Conservation (phyloP, 2,329 filamentous ascomycete genomes). For the Rasamsonia emersonii region DNA sequence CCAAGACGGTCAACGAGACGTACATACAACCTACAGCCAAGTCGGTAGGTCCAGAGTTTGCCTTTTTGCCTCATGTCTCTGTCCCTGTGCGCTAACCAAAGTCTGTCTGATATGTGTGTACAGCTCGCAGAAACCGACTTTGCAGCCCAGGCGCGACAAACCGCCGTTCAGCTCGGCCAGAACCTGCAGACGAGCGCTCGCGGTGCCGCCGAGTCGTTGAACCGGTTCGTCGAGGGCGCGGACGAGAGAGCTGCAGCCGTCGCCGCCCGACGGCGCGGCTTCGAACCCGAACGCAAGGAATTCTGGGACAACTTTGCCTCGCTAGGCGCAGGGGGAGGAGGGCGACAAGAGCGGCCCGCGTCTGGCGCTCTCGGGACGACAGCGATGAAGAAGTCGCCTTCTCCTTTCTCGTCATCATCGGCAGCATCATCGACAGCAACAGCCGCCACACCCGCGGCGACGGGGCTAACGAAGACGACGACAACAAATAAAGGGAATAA, state of each 20-base stretch:
- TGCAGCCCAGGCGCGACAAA: conserved; percentile 59
- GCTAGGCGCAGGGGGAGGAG: conserved; percentile 14
- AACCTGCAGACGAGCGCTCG: conserved; percentile 59
- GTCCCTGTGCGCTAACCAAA: conserved; percentile 2
- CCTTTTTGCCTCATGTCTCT: not conserved
- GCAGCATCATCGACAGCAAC: conserved; percentile 10
- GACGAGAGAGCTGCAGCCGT: conserved; percentile 35
- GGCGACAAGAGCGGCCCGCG: conserved; percentile 21
- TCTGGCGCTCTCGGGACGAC: conserved; percentile 53
- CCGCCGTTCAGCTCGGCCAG: conserved; percentile 47
- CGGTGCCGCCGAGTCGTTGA: conserved; percentile 70
- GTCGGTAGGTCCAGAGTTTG: conserved; percentile 49
- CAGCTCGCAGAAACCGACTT: conserved; percentile 75
- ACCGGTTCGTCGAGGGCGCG: conserved; percentile 76
- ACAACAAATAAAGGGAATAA: conserved; percentile 42
- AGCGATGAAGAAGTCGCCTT: conserved; percentile 48
- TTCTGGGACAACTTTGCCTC: conserved; percentile 91
- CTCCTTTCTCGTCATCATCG: not conserved
- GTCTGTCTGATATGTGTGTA: conserved; percentile 1
- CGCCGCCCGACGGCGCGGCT: conserved; percentile 33
- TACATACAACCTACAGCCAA: conserved; percentile 91
- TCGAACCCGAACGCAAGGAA: conserved; percentile 61
- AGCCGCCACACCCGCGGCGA: conserved; percentile 10
- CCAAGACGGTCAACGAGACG: conserved; percentile 80
- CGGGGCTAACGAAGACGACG: conserved; percentile 13